A percentile compares a stretch with the other conserved stretches of the same genome.
phyloP scores from a whole-genome alignment of 2,329 filamentous ascomycete genomes.

The Cylindrodendrum hubeiense region DNA sequence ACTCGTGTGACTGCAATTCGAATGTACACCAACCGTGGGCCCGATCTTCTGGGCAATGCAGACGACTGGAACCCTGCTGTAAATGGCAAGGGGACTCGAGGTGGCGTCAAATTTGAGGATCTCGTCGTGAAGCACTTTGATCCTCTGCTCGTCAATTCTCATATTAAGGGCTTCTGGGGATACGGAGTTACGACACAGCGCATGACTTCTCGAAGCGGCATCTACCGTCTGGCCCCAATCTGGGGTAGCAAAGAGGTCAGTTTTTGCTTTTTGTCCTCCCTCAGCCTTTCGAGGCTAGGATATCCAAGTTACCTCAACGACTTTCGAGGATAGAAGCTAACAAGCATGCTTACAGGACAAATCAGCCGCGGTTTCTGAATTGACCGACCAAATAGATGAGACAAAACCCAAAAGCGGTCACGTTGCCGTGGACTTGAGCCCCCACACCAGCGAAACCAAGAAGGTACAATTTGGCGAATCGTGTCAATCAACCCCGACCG shows the following conservation, averaged over 20 bases:
- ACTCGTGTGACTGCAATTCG: neutral
- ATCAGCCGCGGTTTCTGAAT: too few relatives aligned
- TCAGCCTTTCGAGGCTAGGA: too few relatives aligned
- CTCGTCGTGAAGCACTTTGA: neutral
- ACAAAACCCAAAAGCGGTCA: too few relatives aligned
- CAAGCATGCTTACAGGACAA: too few relatives aligned
- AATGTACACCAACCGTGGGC: slow-evolving; percentile 6
- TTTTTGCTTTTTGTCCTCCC: too few relatives aligned
- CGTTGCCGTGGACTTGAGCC: too few relatives aligned
- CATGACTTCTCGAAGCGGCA: neutral
- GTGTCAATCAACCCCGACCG: too few relatives aligned
- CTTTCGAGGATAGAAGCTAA: too few relatives aligned
- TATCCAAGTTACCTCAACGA: too few relatives aligned
- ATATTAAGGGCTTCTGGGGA: slow-evolving; percentile 2
- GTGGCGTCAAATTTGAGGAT: neutral
- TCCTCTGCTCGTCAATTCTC: neutral
- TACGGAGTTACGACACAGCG: neutral
- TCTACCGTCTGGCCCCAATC: neutral
- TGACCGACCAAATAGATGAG: too few relatives aligned
- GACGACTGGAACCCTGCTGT: neutral
- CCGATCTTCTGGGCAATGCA: neutral
- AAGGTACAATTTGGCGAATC: too few relatives aligned
- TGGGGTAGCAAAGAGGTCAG: slow-evolving; percentile 1
- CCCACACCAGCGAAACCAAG: too few relatives aligned
- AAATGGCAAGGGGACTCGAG: neutral